Base-by-base conservation (phyloP, 2,329 filamentous ascomycete genomes). In the Hirsutella minnesotensis region DNA sequence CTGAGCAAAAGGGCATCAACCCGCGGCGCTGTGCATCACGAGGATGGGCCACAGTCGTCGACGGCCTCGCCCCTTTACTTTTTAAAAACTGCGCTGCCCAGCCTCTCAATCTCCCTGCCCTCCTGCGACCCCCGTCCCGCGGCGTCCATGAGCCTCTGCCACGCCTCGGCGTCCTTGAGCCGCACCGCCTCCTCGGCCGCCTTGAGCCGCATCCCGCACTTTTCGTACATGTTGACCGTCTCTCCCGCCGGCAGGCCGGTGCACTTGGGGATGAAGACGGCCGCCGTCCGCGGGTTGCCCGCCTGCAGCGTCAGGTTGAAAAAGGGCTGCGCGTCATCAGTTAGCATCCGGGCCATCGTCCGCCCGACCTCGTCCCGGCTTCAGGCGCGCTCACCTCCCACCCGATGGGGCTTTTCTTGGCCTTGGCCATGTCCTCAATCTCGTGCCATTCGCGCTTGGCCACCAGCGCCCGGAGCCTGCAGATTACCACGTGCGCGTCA, bases 161-260 rank as follows among this genome's bases (percentile, higher is more conserved):
- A 79, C n/a, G 81, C 68, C 52, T 81, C 81, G 39, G 77, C 68
- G 58, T 98, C 86, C 62, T 85, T 94, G 46, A 76, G 72, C 65
- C 81, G 86, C 46, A 88, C 73, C 3, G 92, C 90, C 66, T 96
- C 92, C 64, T 96, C 89, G 4, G 84, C 92, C 3, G 92, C 92
- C 64, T 86, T 88, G 22, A 83, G 75, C 37, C 87, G 70, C 79
- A 95, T 77, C 16, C 90, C 90, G 61, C 92, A 96, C 65, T 95
- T 95, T 54, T 94, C 81, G 75, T 89, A 98, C 90, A 98, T 95
- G 51, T 83, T 77, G 43, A 95, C 81, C 3, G 81, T 70, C 53
- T 88, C 83, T 3, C 77, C 73, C 1, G 75, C 69, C 37, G 80
- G 73, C 38, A 94, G 60, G 43, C 72, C 70, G 15, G 81, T 82